These are phyloP conservation scores for Euryodendron excelsum DNA, from an alignment of 148 eudicot genomes.

Conservation along the genomic window DNA sequence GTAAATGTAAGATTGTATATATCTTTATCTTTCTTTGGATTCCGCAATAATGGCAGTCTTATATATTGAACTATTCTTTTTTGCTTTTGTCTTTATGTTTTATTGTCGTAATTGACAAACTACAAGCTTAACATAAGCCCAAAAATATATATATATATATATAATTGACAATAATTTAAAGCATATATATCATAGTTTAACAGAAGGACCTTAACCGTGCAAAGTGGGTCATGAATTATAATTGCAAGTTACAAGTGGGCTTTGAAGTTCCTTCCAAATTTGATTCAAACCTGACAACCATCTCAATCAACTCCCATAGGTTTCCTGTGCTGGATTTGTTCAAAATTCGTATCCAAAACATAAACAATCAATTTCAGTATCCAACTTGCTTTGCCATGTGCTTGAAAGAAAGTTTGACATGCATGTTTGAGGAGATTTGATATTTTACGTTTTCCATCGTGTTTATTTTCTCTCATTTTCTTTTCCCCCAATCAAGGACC, in stretches of 20 bases:
- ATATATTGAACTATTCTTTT: no score
- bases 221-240: no score
- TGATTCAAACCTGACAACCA: not conserved
- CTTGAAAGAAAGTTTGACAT: not conserved
- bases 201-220: no score
- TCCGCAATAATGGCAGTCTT: no score
- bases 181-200: no score
- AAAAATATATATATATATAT: no score
- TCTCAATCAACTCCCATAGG: not conserved
- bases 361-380: not conserved
- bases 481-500: conserved; percentile 11
- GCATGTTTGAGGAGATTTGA: not conserved
- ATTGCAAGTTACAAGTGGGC: not conserved
- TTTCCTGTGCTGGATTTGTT: not conserved
- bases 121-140: no score
- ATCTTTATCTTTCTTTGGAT: no score
- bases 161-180: no score
- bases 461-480: not conserved
- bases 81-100: no score
- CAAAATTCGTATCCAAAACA: not conserved
- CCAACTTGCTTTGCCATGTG: not conserved
- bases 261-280: not conserved
- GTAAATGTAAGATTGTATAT: no score
- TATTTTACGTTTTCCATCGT: not conserved
- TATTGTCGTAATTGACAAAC: no score